Evolutionary conservation across 1,284 basidiomycete species (phyloP).

Genomic region (Erythrobasidium hasegawianum): DNA sequence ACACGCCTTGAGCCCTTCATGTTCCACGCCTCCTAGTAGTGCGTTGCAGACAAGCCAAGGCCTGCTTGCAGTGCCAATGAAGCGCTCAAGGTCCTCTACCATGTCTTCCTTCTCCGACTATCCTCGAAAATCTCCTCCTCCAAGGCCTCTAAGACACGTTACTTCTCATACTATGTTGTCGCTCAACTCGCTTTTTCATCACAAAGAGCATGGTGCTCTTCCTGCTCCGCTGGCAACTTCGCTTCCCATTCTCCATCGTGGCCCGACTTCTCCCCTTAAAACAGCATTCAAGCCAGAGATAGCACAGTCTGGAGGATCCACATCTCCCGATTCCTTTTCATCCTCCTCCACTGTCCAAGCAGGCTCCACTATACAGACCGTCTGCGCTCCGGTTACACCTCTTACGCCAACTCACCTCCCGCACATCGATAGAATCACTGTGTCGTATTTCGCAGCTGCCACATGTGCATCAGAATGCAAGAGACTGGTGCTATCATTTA

Average conservation of each 20-base stretch:
- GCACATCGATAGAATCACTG: slow-evolving; percentile 20
- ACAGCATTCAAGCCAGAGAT: not conserved
- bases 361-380: not conserved
- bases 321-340: too few relatives aligned
- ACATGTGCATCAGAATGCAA: slow-evolving; percentile 21
- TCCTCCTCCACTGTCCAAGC: not conserved
- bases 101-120: not conserved
- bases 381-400: slow-evolving; percentile 10
- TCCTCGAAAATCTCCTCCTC: not conserved
- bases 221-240: not conserved
- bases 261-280: not conserved
- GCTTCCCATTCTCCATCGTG: not conserved
- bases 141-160: not conserved
- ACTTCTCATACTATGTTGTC: not conserved
- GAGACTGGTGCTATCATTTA: slow-evolving; percentile 5
- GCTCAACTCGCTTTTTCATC: not conserved
- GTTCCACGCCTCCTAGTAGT: too few relatives aligned
- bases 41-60: too few relatives aligned
- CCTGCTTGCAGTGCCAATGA: not conserved
- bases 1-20: too few relatives aligned
- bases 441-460: slow-evolving; percentile 15
- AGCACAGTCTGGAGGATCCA: too few relatives aligned
- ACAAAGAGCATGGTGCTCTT: not conserved
- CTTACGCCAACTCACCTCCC: slow-evolving; percentile 12
- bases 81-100: not conserved